Evolutionary conservation across 805 yeast species (phyloP).

Genomic region (Yamadazyma ubonensis): DNA sequence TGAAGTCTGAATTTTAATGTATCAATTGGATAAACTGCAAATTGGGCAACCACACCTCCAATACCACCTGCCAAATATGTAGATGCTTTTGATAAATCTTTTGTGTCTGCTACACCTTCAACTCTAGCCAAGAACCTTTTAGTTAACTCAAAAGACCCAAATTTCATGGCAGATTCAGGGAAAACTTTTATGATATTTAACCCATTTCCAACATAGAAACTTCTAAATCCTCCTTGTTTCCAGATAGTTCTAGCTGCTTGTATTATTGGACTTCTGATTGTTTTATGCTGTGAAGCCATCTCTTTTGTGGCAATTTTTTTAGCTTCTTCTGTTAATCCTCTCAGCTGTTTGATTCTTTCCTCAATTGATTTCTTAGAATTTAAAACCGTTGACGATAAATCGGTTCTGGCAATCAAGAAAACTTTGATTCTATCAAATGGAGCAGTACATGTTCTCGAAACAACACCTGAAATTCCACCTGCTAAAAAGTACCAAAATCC

Average conservation of each 20-base stretch:
- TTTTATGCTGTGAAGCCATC: constrained; percentile 19
- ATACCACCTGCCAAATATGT: constrained; percentile 93
- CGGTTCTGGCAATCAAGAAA: constrained; percentile 88
- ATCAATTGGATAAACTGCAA: constrained; percentile 92
- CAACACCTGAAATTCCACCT: constrained; percentile 94
- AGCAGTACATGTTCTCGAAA: constrained; percentile 94
- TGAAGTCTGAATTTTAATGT: constrained; percentile 91
- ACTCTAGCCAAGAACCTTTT: constrained; percentile 69
- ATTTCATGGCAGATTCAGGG: constrained; percentile 96
- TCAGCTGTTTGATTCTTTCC: constrained; percentile 6
- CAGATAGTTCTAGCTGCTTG: constrained; percentile 82
- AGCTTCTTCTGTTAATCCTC: constrained; percentile 1
- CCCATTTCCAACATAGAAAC: constrained; percentile 95
- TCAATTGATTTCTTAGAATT: constrained; percentile 49
- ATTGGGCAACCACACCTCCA: constrained; percentile 93
- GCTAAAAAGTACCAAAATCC: constrained; percentile 91
- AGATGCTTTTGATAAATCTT: constrained; percentile 68
- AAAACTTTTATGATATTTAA: constrained; percentile 89
- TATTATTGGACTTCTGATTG: constrained; percentile 68
- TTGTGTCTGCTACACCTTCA: constrained; percentile 72
- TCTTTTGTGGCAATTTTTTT: constrained; percentile 12
- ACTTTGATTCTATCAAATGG: constrained; percentile 96
- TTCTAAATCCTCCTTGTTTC: constrained; percentile 81
- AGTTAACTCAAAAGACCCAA: constrained; percentile 90
- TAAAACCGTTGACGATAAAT: constrained; percentile 65